Base-by-base conservation (phyloP, 148 eudicot species). In the Silene conica region DNA sequence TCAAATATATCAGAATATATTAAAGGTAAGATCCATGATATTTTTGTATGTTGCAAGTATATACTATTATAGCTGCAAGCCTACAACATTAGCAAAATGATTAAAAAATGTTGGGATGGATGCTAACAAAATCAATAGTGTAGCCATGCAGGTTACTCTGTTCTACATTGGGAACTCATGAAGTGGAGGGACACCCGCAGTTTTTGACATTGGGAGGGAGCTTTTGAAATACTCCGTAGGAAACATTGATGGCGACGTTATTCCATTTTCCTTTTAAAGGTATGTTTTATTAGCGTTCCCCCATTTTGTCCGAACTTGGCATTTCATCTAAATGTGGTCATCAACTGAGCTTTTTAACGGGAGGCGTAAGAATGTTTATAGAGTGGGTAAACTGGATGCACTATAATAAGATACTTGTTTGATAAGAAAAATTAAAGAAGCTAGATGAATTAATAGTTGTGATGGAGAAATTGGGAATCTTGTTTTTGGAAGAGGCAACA, bases 391-490 rank as follows among this genome's bases (percentile, higher is more conserved):
- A 38, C 43, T 38, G 43, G 43, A 38, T 38, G 7, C 43, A 38
- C 63, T 10, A 0, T 46, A 34, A 34, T 9, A 67, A 46, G 25
- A 45, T 11, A 18, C 54, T 43, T 9, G 8, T 1, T 67, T 41
- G 70, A 67, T 16, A 45, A 34, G 7, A 6, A 20, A 68, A 22
- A 19, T 9, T 3, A 31, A 31, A 5, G 34, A 31, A 31, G 34
- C 3, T 31, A 31, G 34, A 31, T 31, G 34, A 31, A 31, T 31
- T 68, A 45, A 46, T 46, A 68, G 50, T 18, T 38, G 71, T 68
- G n/a, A 48, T 68, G 50, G 73, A 69, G 73, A 73, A 69, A 20
- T 68, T 54, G 7, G 66, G 82, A 63, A 79, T 79, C 82, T 74
- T 79, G 71, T 70, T 79, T 63, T 41, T 31, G 54, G 54, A 1